Evolutionary conservation across 768 basidiomycete genomes (phyloP), one percentile per base, ranked within the genome.

Genomic region (Ephemerocybe angulata): DNA sequence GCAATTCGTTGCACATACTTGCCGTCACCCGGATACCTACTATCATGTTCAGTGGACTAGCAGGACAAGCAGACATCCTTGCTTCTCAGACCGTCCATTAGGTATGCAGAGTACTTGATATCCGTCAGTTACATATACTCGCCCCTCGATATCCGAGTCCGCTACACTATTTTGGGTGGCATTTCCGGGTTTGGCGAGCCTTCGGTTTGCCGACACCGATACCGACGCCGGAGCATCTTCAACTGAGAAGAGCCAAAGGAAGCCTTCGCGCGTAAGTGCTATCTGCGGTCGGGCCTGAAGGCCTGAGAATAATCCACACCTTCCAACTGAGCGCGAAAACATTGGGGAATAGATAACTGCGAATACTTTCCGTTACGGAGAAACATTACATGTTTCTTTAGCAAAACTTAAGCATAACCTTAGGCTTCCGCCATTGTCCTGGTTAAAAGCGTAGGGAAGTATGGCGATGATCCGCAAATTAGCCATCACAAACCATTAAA

Each of bases 221-320:
- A 8, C 25, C 43, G 43, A 28, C 43, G 43, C 43, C 43, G 43
- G 43, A 46, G 43, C 43, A 28, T 46, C 43, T 46, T 46, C 25
- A 28, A 46, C 22, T 46, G 43, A 46, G 43, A 46, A 46, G 43
- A 28, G 43, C 25, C 17, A 46, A 46, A 17, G 10, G 43, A 46
- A 46, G 43, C 21, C 43, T 24, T 28, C 25, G 7, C 21, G 43
- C 10, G 11, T 46, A 46, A 22, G 15, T 46, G 43, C 43, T 46
- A 46, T 24, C 10, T 22, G 43, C 43, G 25, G 13, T 25, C 43
- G 43, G 43, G 21, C 43, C 43, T 46, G 43, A 46, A 8, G 11
- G 27, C 48, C 48, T 50, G 33, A 35, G 33, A 15, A 6, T 8
- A 35, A 8, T 35, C 17, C 8, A 35, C 33, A n/a, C n/a, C n/a